phyloP scores from a whole-genome alignment of 805 yeast genomes.

The Saccharomycopsis sp. region DNA sequence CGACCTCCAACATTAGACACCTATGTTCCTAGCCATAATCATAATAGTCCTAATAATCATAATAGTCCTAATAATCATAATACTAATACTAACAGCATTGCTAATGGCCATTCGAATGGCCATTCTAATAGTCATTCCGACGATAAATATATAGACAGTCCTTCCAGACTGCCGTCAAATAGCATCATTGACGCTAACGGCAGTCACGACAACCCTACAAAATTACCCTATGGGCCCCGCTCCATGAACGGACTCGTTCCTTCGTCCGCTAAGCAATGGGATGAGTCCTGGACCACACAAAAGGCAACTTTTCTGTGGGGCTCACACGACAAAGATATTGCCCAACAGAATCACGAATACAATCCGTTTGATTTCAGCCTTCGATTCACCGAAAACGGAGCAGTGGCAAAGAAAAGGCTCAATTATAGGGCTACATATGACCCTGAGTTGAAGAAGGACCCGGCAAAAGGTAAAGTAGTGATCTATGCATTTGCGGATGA shows the following conservation, averaged over 20 bases:
- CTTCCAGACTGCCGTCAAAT: neutral
- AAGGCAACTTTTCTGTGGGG: neutral
- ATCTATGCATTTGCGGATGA: constrained; percentile 33
- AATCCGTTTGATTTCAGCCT: neutral
- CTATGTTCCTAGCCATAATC: constrained; percentile 1
- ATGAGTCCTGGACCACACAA: neutral
- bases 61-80: too few species aligned
- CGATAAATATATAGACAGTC: too few species aligned
- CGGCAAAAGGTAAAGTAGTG: constrained; percentile 32
- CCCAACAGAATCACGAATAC: neutral
- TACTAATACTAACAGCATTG: neutral
- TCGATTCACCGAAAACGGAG: neutral
- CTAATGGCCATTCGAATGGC: neutral
- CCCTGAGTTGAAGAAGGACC: constrained; percentile 41
- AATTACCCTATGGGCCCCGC: neutral
- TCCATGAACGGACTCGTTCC: neutral
- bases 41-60: too few species aligned
- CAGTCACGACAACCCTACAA: neutral
- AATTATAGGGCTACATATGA: constrained; percentile 45
- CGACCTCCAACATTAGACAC: neutral
- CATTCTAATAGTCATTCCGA: too few species aligned
- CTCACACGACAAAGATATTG: neutral
- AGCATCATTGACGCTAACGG: neutral
- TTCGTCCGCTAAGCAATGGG: neutral
- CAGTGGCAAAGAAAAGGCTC: constrained; percentile 15